Evolutionary conservation across 768 basidiomycete species (phyloP).

Genomic region (Suillus discolor): DNA sequence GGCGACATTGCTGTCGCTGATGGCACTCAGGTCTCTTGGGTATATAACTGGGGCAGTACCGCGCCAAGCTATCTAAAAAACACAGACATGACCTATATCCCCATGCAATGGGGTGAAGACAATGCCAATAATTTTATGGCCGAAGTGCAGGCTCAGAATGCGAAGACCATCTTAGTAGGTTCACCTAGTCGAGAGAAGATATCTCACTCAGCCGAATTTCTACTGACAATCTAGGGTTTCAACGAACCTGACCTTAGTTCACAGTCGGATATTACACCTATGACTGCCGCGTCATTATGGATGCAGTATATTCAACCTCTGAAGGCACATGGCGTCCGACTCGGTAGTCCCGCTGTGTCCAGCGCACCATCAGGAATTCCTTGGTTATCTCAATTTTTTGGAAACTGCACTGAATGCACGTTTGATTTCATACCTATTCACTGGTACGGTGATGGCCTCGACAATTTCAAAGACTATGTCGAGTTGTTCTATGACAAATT

Average conservation of each 20-base stretch:
- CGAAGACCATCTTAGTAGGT: conserved; percentile 15
- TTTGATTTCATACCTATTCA: conserved; percentile 54
- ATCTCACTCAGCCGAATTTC: neutral
- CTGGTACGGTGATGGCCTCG: conserved; percentile 41
- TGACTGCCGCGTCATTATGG: conserved; percentile 42
- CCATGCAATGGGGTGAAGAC: conserved; percentile 56
- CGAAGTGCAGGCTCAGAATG: conserved; percentile 32
- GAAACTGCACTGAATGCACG: conserved; percentile 43
- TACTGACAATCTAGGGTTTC: conserved; percentile 28
- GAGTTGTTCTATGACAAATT: conserved; percentile 36
- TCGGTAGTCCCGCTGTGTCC: conserved; percentile 41
- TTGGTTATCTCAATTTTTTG: conserved; percentile 38
- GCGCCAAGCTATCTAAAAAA: conserved; percentile 46
- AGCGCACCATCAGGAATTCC: conserved; percentile 32
- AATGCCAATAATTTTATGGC: conserved; percentile 41
- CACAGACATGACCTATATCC: conserved; percentile 45
- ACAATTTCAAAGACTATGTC: conserved; percentile 38
- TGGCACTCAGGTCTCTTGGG: conserved; percentile 15
- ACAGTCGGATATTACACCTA: conserved; percentile 48
- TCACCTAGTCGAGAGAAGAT: neutral
- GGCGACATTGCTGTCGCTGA: conserved; percentile 12
- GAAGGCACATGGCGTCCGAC: conserved; percentile 28
- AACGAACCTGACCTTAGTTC: conserved; percentile 40
- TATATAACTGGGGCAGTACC: conserved; percentile 31
- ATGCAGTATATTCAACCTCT: conserved; percentile 41